phyloP scores from a whole-genome alignment of 768 basidiomycete species.

The Podaxis sp. region DNA sequence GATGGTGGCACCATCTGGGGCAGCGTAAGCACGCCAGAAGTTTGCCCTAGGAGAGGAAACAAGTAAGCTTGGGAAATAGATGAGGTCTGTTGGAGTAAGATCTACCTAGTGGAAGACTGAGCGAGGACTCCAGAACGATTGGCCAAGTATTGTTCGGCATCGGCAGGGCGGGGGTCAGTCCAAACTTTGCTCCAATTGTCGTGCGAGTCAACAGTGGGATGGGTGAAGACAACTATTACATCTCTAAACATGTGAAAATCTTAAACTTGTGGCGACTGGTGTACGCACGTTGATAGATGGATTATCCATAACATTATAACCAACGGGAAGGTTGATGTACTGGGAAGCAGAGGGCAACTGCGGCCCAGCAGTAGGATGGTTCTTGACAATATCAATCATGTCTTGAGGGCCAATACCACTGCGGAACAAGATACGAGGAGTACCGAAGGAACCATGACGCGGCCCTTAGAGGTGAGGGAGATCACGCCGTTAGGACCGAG shows the following conservation, averaged over 20 bases:
- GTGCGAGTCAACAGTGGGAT: conserved; percentile 57
- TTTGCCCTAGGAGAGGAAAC: conserved; percentile 34
- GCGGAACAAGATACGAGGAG: conserved; percentile 52
- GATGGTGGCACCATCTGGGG: conserved; percentile 41
- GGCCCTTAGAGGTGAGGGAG: conserved; percentile 49
- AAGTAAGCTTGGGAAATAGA: background rate
- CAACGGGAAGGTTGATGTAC: conserved; percentile 60
- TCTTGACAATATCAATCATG: conserved; percentile 47
- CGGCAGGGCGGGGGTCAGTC: conserved; percentile 48
- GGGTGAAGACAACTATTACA: conserved; percentile 53
- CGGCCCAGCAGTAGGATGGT: conserved; percentile 39
- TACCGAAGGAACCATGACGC: conserved; percentile 59
- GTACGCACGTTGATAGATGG: conserved; percentile 54
- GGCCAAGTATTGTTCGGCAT: conserved; percentile 49
- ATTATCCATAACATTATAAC: conserved; percentile 49
- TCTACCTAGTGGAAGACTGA: conserved; percentile 48
- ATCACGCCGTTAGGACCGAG: conserved; percentile 53
- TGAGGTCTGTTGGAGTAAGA: background rate
- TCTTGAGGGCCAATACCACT: conserved; percentile 60
- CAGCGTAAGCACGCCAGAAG: conserved; percentile 55
- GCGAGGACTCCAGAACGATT: conserved; percentile 53
- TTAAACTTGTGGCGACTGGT: no score
- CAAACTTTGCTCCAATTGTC: conserved; percentile 64
- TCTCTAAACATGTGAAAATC: background rate
- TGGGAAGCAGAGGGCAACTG: conserved; percentile 42